Conservation (phyloP, 352 stramenopile species). For the Globisporangium takayamanum region DNA sequence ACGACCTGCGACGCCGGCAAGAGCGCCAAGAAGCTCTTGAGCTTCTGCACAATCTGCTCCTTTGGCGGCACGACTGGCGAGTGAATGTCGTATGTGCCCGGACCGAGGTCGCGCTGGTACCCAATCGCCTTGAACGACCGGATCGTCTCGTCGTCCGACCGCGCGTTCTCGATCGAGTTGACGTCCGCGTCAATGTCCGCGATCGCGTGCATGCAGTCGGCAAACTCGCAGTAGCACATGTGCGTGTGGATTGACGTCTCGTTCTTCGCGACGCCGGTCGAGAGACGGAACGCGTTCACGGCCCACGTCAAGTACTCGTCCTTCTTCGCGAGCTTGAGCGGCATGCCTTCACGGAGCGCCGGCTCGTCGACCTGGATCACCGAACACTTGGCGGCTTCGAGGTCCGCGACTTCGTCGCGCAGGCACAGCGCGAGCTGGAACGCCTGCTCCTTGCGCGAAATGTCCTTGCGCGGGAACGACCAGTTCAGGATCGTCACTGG, state of each 20-base stretch:
- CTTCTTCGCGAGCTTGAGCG: constrained; percentile 79
- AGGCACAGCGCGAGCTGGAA: constrained; percentile 89
- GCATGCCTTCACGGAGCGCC: constrained; percentile 89
- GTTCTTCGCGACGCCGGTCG: constrained; percentile 81
- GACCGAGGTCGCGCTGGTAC: constrained; percentile 89
- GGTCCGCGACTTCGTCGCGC: constrained; percentile 87
- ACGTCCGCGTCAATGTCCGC: constrained; percentile 90
- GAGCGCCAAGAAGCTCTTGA: constrained; percentile 80
- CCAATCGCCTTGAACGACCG: constrained; percentile 83
- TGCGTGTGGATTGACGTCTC: constrained; percentile 92
- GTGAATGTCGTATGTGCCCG: constrained; percentile 93
- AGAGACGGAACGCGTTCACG: constrained; percentile 84
- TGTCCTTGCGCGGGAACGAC: constrained; percentile 91
- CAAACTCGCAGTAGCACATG: constrained; percentile 96
- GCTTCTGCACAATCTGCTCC: constrained; percentile 83
- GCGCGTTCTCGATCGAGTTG: constrained; percentile 94
- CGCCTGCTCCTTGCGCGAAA: constrained; percentile 83
- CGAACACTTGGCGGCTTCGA: constrained; percentile 83
- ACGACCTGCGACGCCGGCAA: constrained; percentile 74
- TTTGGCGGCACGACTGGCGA: constrained; percentile 89
- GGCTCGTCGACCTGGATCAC: constrained; percentile 92
- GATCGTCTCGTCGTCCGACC: constrained; percentile 89
- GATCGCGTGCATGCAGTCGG: constrained; percentile 91
- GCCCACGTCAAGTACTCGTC: constrained; percentile 79
- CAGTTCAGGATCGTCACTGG: constrained; percentile 94